phyloP scores from a whole-genome alignment of 2,329 filamentous ascomycete genomes.

The Sarocladium kiliense region DNA sequence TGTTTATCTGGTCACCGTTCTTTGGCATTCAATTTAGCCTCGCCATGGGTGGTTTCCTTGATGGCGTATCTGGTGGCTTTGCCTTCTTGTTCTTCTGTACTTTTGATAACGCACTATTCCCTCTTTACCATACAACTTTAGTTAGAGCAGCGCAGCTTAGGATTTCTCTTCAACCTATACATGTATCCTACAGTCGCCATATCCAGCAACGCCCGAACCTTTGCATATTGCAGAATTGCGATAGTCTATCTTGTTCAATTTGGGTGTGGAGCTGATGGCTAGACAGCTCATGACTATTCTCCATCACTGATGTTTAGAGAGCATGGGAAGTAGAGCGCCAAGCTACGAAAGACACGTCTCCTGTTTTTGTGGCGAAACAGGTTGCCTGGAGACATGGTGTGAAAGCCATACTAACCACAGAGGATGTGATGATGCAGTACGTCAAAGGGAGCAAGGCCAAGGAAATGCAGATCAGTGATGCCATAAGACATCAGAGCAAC shows the following conservation, averaged over 20 bases:
- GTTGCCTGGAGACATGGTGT: too few species aligned
- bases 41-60: not conserved
- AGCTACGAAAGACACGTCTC: too few species aligned
- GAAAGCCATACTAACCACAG: too few species aligned
- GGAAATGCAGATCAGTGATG: not conserved
- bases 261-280: too few species aligned
- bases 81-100: not conserved
- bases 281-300: too few species aligned
- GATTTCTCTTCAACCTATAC: not conserved
- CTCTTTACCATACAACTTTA: constrained; percentile 6
- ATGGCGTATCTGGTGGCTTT: not conserved
- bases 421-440: too few species aligned
- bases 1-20: not conserved
- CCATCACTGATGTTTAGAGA: too few species aligned
- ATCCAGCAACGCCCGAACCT: too few species aligned
- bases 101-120: not conserved
- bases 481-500: not conserved
- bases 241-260: too few species aligned
- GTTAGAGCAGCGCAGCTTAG: not conserved
- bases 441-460: not conserved
- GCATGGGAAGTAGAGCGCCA: too few species aligned
- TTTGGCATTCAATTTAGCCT: not conserved
- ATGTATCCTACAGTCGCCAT: not conserved
- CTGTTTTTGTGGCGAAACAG: too few species aligned
- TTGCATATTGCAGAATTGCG: too few species aligned